Base-by-base conservation (phyloP, 129 eudicot genomes). In the Lactuca saligna region DNA sequence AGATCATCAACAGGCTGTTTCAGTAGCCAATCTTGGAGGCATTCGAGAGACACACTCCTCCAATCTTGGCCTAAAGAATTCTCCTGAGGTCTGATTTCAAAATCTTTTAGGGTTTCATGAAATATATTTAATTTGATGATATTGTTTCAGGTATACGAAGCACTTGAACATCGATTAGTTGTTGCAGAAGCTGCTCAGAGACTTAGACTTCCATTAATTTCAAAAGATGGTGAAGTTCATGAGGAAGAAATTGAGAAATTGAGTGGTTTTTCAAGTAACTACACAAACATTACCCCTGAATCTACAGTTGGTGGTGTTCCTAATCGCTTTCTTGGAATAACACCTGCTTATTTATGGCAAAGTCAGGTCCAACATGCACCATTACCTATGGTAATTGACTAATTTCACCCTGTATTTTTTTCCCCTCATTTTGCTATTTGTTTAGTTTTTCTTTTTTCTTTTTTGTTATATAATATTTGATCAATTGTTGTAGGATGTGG, bases 111-210 rank as follows among this genome's bases (percentile, higher is more conserved):
- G 63, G 20, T 61, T 54, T 4, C 13, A 49, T 20, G 11, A 15
- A 29, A 60, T 11, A 29, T 61, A 17, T 4, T 46, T 35, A 3
- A 51, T 31, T 55, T 65, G 13, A 39, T 65, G 13, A 39, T 14
- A n/a, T 31, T 31, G 11, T 15, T 29, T 29, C 75, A 93, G 98
- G 97, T 93, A 64, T 94, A 87, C n/a, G 96, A 94, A 82, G 84
- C 97, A n/a, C 88, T 94, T 69, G 99, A 94, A 82, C 99, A 94
- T 80, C 87, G 97, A n/a, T 82, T 94, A 74, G 86, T 85, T 60
- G 96, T 94, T 71, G 95, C 99, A 56, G 99, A 94, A 91, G 97
- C 99, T 39, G 90, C 99, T 81, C 97, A 94, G 75, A 94, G 75
- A 32, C 66, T 87, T 74, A 85, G 99, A 82, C 96, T 94, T 71